A percentile compares a stretch with the other conserved stretches of the same genome.
Evolutionary conservation across 306 rosid genomes (phyloP).

Genomic region (Sicyos baderoa): DNA sequence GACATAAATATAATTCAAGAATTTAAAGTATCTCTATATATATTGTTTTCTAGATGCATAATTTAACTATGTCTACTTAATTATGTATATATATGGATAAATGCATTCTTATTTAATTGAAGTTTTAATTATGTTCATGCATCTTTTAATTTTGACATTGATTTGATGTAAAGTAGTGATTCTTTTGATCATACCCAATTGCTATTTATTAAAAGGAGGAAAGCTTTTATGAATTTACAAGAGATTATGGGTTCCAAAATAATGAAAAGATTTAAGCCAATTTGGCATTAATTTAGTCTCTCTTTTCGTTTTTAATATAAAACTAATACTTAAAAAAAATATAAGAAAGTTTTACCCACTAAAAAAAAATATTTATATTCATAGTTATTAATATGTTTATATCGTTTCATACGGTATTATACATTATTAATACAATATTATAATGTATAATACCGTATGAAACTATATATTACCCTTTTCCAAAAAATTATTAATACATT

Average conservation of each 20-base stretch:
- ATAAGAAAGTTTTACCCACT: too few species aligned
- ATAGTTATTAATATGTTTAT: too few species aligned
- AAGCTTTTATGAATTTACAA: not conserved
- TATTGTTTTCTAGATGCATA: not conserved
- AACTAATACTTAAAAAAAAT: not conserved
- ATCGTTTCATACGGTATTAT: too few species aligned
- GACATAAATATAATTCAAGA: too few species aligned
- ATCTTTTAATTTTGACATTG: slow-evolving; percentile 5
- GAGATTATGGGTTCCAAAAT: slow-evolving; percentile 6
- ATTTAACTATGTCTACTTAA: not conserved
- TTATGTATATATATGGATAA: not conserved
- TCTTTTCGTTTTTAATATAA: not conserved
- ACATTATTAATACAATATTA: too few species aligned
- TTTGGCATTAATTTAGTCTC: not conserved
- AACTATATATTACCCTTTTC: too few species aligned
- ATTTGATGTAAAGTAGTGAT: slow-evolving; percentile 12
- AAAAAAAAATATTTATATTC: too few species aligned
- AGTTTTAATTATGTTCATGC: not conserved
- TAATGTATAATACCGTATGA: too few species aligned
- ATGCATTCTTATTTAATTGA: not conserved
- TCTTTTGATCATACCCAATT: slow-evolving; percentile 5
- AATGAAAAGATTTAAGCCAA: not conserved
- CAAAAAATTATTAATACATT: too few species aligned
- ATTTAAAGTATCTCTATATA: not conserved
- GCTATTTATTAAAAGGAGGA: slow-evolving; percentile 10